Conservation (phyloP, 1,284 basidiomycete genomes). For the Heliocybe sulcata region DNA sequence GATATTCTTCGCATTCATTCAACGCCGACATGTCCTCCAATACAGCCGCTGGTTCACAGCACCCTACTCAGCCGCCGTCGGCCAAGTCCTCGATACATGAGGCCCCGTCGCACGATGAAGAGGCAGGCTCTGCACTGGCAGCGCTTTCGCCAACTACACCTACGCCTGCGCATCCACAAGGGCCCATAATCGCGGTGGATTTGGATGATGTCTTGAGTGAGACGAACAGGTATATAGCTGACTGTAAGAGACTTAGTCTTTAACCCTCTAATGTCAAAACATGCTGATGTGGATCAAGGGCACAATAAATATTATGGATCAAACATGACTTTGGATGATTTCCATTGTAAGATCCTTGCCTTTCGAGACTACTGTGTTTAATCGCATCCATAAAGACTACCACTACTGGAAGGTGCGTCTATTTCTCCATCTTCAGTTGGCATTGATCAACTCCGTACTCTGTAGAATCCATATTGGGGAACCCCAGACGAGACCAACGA, state of each 20-base stretch:
- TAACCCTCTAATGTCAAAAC: neutral
- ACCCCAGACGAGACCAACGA: slow-evolving; percentile 47
- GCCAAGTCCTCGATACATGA: neutral
- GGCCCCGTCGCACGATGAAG: neutral
- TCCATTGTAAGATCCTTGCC: slow-evolving; percentile 48
- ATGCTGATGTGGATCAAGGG: slow-evolving; percentile 34
- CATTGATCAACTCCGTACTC: neutral
- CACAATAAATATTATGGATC: slow-evolving; percentile 64
- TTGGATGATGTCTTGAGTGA: slow-evolving; percentile 71
- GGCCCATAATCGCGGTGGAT: slow-evolving; percentile 62
- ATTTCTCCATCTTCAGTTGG: slow-evolving; percentile 1
- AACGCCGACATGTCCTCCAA: neutral
- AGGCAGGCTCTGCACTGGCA: neutral
- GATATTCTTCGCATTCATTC: no score
- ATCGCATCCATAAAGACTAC: slow-evolving; percentile 32
- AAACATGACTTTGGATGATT: slow-evolving; percentile 40
- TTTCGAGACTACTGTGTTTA: slow-evolving; percentile 5
- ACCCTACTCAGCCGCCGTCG: neutral
- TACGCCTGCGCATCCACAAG: slow-evolving; percentile 3
- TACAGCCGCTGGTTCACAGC: neutral
- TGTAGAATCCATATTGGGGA: slow-evolving; percentile 67
- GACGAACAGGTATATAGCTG: slow-evolving; percentile 59
- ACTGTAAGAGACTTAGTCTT: slow-evolving; percentile 48
- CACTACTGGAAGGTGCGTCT: slow-evolving; percentile 59
- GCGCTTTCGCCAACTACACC: neutral